These are phyloP conservation scores for Saccharomyces jurei DNA, from an alignment of 805 yeast genomes.

Conservation along the genomic window DNA sequence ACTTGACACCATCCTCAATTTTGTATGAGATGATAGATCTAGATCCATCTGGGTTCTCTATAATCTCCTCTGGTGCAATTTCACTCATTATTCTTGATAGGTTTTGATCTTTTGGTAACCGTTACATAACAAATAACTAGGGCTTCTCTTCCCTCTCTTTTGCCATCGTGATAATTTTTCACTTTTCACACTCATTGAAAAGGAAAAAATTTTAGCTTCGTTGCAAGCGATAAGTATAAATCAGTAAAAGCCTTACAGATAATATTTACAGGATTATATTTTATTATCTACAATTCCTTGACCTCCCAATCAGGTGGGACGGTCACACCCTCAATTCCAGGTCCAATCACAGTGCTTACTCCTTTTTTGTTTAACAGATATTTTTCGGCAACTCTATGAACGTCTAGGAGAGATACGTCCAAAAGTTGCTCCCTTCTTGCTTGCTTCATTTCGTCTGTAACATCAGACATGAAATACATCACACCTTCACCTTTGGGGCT, in stretches of 20 bases:
- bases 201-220: neutral
- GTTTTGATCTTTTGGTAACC: neutral
- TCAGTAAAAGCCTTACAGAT: neutral
- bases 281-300: slow-evolving; percentile 3
- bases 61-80: slow-evolving; percentile 65
- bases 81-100: slow-evolving; percentile 38
- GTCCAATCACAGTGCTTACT: slow-evolving; percentile 18
- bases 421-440: slow-evolving; percentile 66
- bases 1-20: slow-evolving; percentile 72
- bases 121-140: too few relatives aligned
- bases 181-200: neutral
- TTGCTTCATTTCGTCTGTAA: slow-evolving; percentile 75
- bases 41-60: slow-evolving; percentile 77
- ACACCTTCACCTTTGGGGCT: slow-evolving; percentile 75
- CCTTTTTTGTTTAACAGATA: slow-evolving; percentile 23
- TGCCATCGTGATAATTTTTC: neutral
- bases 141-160: neutral
- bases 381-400: slow-evolving; percentile 56
- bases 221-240: neutral
- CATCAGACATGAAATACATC: slow-evolving; percentile 53
- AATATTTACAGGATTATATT: neutral
- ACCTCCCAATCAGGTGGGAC: slow-evolving; percentile 15
- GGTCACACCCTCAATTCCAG: slow-evolving; percentile 10
- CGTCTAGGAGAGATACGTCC: slow-evolving; percentile 54
- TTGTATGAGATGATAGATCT: slow-evolving; percentile 77